These are phyloP conservation scores for Casuarina cunninghamiana DNA, from an alignment of 306 rosid genomes.

Conservation along the genomic window DNA sequence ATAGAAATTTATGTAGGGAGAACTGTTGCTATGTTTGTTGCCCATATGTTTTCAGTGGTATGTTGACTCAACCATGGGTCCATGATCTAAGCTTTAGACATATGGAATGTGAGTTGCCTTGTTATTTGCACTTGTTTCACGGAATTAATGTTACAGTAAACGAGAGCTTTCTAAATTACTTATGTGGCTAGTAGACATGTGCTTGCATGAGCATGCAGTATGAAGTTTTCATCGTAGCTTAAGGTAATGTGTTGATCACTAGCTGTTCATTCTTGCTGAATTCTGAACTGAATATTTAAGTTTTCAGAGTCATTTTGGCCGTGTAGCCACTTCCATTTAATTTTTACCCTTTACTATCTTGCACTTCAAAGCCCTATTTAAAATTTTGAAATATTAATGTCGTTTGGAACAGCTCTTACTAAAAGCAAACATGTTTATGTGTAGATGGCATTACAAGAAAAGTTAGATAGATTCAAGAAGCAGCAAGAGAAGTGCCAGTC, in stretches of 20 bases:
- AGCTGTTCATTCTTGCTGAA: neutral
- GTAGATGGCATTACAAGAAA: conserved; percentile 66
- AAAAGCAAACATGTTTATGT: neutral
- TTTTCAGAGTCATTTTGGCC: neutral
- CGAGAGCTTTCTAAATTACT: neutral
- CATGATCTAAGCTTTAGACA: neutral
- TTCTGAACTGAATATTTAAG: neutral
- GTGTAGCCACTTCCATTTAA: neutral
- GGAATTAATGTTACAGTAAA: neutral
- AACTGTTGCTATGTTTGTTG: neutral
- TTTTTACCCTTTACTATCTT: neutral
- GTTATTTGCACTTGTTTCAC: neutral
- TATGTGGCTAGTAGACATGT: neutral
- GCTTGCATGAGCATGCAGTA: neutral
- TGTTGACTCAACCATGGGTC: neutral
- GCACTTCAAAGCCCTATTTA: neutral
- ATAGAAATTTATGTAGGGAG: neutral
- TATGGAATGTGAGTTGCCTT: neutral
- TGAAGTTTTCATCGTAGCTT: neutral
- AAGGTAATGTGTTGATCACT: neutral
- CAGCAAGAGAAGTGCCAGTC: conserved; percentile 73
- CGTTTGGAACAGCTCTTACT: neutral
- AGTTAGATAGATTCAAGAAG: conserved; percentile 64
- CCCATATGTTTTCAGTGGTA: neutral
- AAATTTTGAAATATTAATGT: neutral